Evolutionary conservation across 148 eudicot species (phyloP), one percentile per base, ranked within the genome.

Genomic region (Rhododendron williamsianum): DNA sequence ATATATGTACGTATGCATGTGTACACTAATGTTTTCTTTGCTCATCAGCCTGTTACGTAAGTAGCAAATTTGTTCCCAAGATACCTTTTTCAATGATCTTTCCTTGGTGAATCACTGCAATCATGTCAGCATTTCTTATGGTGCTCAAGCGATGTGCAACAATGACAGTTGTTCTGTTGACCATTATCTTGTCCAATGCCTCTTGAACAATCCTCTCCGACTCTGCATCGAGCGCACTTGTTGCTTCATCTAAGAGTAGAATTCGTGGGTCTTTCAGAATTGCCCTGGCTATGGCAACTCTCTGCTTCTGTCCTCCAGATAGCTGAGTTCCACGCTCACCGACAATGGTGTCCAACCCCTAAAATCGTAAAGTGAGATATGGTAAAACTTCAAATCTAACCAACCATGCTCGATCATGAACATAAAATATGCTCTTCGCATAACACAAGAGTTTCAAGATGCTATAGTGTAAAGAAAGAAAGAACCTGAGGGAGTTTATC

Each of bases 251-350:
- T 54, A 94, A 89, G 80, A 95, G 97, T 76, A 95, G 87, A 86
- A 95, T 95, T 15, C 94, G 81, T 2, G 98, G 98, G 84, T 94
- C 90, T 87, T 95, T 95, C 69, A 95, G 67, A 74, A 95, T 94
- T 56, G 97, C 98, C 89, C 98, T 91, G 6, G 98, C 96, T 85
- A 95, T 95, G 67, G 98, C 98, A 12, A 95, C 87, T 89, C 97
- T 93, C 84, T 95, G 98, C 89, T 95, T 95, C 71, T 95, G 97
- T 76, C 98, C 98, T 71, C 98, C 98, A 46, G 98, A 95, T 13
- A 95, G 88, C 49, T 94, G 98, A 49, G 91, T 91, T 87, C 98
- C 98, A 86, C 92, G 95, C 87, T 95, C 98, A 46, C 98, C 98
- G 5, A 94, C 98, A 90, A 89, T 82, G 45, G 98, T 95, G 85